These are phyloP conservation scores for Trichophyton schoenleinii DNA, from an alignment of 2,329 filamentous ascomycete species.

Conservation along the genomic window DNA sequence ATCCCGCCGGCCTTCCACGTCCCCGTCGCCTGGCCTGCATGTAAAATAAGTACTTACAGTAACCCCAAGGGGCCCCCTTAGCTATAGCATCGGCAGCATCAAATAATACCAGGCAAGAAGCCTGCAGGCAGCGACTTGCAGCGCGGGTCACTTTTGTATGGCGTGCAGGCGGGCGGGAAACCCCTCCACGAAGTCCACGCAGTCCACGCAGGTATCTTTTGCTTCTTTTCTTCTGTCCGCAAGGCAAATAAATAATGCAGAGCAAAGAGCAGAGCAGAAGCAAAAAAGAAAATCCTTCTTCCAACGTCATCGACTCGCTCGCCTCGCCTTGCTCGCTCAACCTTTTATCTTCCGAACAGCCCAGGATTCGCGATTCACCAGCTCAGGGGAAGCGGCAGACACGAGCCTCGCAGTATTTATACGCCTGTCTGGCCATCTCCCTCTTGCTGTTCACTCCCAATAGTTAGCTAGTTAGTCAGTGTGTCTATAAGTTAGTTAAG, in stretches of 20 bases:
- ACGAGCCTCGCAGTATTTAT: background rate
- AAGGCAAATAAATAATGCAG: no score
- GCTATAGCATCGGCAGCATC: no score
- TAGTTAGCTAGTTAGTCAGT: no score
- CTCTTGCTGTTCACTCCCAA: background rate
- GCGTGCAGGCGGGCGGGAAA: background rate
- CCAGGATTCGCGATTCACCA: background rate
- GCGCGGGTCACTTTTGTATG: background rate
- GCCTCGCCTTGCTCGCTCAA: background rate
- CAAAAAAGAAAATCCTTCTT: background rate
- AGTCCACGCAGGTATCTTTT: background rate
- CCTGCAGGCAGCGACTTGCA: background rate
- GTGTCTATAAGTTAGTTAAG: no score
- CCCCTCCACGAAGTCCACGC: background rate
- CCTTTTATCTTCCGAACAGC: background rate
- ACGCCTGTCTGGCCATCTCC: background rate
- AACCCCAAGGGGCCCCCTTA: no score
- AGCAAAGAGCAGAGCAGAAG: background rate
- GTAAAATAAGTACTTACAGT: no score
- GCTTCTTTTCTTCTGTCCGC: background rate
- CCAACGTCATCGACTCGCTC: constrained; percentile 2
- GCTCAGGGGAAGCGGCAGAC: background rate
- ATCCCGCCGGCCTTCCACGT: no score
- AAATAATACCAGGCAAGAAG: no score
- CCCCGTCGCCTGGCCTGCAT: no score